These are phyloP conservation scores for Aquanectria penicillioides DNA, from an alignment of 2,329 filamentous ascomycete species.

Conservation along the genomic window DNA sequence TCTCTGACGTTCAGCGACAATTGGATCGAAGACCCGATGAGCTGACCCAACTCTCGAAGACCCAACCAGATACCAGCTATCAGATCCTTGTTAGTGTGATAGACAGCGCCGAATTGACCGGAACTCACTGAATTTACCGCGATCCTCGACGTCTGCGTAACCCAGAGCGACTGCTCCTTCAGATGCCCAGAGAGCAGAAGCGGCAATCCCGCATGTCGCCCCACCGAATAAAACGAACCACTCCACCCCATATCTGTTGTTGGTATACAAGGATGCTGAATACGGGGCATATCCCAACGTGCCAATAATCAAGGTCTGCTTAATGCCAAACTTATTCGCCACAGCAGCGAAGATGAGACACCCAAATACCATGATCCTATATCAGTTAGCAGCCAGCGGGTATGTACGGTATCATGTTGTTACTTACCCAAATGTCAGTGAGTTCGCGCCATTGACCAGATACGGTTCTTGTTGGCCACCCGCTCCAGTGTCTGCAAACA, in stretches of 20 bases:
- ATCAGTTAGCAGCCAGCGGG: not conserved
- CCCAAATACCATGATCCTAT: conserved; percentile 56
- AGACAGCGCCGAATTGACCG: not conserved
- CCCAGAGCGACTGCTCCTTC: conserved; percentile 62
- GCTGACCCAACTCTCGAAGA: conserved; percentile 61
- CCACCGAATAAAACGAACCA: conserved; percentile 63
- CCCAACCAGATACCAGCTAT: conserved; percentile 62
- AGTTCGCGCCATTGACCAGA: conserved; percentile 46
- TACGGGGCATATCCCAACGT: conserved; percentile 61
- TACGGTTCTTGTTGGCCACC: conserved; percentile 63
- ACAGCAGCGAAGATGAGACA: conserved; percentile 54
- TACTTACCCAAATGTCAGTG: conserved; percentile 29
- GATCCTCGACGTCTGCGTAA: conserved; percentile 57
- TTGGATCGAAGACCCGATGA: conserved; percentile 62
- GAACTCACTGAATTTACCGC: conserved; percentile 52
- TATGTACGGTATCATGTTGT: too few relatives aligned
- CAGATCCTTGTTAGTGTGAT: conserved; percentile 10
- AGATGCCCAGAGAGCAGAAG: conserved; percentile 61
- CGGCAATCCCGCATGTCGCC: conserved; percentile 59
- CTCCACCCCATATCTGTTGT: conserved; percentile 61
- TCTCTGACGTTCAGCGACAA: conserved; percentile 58
- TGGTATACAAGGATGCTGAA: conserved; percentile 58
- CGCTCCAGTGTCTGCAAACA: conserved; percentile 53
- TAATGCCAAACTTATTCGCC: conserved; percentile 60
- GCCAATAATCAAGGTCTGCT: conserved; percentile 56